Evolutionary conservation across 352 stramenopile species (phyloP).

Genomic region (Phytopythium mirpurense): DNA sequence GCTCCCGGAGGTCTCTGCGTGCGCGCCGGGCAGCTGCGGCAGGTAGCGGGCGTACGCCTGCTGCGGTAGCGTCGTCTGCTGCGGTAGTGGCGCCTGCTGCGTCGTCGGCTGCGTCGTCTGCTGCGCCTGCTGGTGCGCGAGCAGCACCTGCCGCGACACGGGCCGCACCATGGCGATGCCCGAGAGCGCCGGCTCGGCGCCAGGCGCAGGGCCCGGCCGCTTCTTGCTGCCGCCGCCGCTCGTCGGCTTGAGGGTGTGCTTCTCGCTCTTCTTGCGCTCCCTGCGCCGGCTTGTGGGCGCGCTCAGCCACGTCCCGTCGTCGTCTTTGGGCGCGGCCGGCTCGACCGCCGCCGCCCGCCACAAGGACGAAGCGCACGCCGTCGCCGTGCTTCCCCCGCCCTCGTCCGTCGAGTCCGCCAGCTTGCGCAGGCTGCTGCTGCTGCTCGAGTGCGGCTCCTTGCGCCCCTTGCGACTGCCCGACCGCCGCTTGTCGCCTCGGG

Average conservation of each 20-base stretch:
- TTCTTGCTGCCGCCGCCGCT: constrained; percentile 28
- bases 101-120: too few relatives aligned
- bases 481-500: constrained; percentile 33
- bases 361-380: constrained; percentile 6
- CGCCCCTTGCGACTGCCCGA: constrained; percentile 30
- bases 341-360: constrained; percentile 15
- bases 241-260: constrained; percentile 32
- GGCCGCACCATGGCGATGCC: constrained; percentile 33
- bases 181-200: constrained; percentile 9
- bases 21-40: constrained; percentile 29
- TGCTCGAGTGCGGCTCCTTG: constrained; percentile 31
- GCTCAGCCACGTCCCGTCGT: constrained; percentile 20
- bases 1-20: constrained; percentile 11
- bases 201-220: not conserved
- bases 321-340: constrained; percentile 31
- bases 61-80: not conserved
- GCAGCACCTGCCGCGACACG: constrained; percentile 34
- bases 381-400: not conserved
- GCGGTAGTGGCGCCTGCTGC: not conserved
- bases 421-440: constrained; percentile 32
- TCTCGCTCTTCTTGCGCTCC: constrained; percentile 33
- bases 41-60: constrained; percentile 29
- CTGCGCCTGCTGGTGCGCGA: constrained; percentile 23
- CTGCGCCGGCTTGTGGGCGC: constrained; percentile 24
- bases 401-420: constrained; percentile 27